A percentile compares a stretch with the other conserved stretches of the same genome.
These are phyloP conservation scores for Actinomortierella wolfii DNA, from an alignment of 371 early-diverging fungal genomes.

Conservation along the genomic window DNA sequence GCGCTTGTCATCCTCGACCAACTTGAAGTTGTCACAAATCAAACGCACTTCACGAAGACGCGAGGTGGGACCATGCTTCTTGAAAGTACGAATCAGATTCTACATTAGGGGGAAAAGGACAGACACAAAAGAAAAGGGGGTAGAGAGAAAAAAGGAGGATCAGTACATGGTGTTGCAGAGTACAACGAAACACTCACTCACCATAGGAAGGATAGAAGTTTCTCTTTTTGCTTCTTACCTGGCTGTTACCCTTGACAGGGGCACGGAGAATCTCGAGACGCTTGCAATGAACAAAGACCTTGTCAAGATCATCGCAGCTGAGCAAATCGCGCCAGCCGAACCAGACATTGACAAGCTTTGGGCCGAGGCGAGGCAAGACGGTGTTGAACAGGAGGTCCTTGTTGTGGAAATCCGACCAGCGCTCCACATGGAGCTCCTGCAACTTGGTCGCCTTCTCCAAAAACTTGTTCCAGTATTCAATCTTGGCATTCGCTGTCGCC, in stretches of 20 bases:
- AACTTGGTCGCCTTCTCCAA: slow-evolving; percentile 42
- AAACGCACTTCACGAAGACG: slow-evolving; percentile 41
- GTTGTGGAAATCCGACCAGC: slow-evolving; percentile 45
- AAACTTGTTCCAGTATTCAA: slow-evolving; percentile 42
- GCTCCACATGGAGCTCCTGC: slow-evolving; percentile 45
- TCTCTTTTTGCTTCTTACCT: slow-evolving; percentile 18
- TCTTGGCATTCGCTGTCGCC: slow-evolving; percentile 17
- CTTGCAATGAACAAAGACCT: slow-evolving; percentile 34
- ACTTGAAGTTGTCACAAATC: slow-evolving; percentile 47
- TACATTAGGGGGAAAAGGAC: slow-evolving; percentile 1
- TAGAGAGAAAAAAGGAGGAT: neutral
- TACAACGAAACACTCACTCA: neutral
- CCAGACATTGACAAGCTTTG: slow-evolving; percentile 42
- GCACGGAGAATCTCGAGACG: slow-evolving; percentile 44
- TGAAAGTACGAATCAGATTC: slow-evolving; percentile 44
- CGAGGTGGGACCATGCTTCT: slow-evolving; percentile 24
- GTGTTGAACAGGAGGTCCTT: slow-evolving; percentile 46
- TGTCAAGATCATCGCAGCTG: slow-evolving; percentile 40
- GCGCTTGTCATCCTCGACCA: slow-evolving; percentile 44
- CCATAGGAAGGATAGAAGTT: neutral
- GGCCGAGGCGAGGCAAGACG: slow-evolving; percentile 40
- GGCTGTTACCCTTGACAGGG: slow-evolving; percentile 48
- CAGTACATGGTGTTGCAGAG: neutral
- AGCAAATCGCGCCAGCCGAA: slow-evolving; percentile 46
- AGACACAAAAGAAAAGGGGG: neutral